Percentiles rank a stretch among this genome's conserved stretches.
These are phyloP conservation scores for Rhodamnia argentea DNA, from an alignment of 345 rosid genomes.

Conservation along the genomic window DNA sequence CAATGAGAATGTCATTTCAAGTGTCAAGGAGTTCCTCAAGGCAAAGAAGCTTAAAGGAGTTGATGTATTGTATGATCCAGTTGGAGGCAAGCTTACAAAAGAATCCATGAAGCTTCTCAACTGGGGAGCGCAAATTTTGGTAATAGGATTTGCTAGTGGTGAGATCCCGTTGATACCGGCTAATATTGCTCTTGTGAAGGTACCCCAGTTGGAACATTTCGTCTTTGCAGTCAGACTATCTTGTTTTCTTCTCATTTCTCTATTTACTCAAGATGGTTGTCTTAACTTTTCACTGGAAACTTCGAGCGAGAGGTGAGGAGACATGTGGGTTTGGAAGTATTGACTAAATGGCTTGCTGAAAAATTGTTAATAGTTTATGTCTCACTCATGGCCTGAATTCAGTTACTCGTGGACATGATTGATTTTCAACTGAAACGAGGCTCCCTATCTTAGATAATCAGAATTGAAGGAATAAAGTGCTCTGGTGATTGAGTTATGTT, in stretches of 20 bases:
- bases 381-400: background rate
- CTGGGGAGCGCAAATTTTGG: slow-evolving; percentile 90
- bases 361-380: background rate
- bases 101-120: slow-evolving; percentile 73
- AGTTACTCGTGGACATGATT: background rate
- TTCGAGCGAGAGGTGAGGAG: background rate
- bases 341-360: background rate
- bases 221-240: background rate
- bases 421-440: background rate
- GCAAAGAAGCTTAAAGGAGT: slow-evolving; percentile 71
- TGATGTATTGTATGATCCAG: slow-evolving; percentile 83
- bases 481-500: background rate
- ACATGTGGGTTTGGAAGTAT: background rate
- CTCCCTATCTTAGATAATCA: background rate
- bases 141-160: slow-evolving; percentile 92
- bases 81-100: slow-evolving; percentile 73
- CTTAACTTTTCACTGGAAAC: background rate
- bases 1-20: slow-evolving; percentile 46
- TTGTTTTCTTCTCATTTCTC: background rate
- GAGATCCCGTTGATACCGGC: slow-evolving; percentile 77
- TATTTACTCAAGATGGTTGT: background rate
- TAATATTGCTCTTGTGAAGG: slow-evolving; percentile 90
- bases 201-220: slow-evolving; percentile 3
- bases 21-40: slow-evolving; percentile 73
- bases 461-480: background rate